Evolutionary conservation across 2,329 filamentous ascomycete species (phyloP).

Genomic region (Trichoderma breve): DNA sequence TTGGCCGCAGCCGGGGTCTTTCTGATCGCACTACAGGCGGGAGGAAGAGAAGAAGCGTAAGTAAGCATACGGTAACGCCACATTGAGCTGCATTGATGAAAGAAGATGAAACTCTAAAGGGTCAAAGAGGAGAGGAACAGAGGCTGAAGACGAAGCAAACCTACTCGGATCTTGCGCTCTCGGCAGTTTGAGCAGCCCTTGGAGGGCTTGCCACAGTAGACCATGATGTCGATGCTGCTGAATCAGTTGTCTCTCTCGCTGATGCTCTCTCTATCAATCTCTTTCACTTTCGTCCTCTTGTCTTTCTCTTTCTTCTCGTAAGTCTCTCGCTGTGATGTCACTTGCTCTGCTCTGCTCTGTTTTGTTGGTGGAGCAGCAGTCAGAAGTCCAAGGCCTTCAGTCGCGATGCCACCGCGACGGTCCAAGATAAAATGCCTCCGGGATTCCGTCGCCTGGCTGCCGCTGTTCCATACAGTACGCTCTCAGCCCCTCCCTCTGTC

Average conservation of each 20-base stretch:
- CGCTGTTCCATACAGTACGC: neutral
- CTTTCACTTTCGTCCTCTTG: neutral
- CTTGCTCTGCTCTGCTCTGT: neutral
- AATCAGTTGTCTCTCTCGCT: neutral
- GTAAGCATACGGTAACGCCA: neutral
- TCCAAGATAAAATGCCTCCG: neutral
- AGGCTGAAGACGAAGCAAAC: constrained; percentile 28
- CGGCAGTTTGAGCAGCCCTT: constrained; percentile 56
- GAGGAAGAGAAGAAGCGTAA: neutral
- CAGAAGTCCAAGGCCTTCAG: neutral
- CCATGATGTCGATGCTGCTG: constrained; percentile 41
- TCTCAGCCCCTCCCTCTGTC: neutral
- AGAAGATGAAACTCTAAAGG: neutral
- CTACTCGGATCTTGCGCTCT: constrained; percentile 55
- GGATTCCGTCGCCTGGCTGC: neutral
- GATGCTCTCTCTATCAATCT: neutral
- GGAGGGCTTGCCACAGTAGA: constrained; percentile 58
- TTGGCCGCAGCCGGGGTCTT: constrained; percentile 51
- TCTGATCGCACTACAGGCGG: constrained; percentile 50
- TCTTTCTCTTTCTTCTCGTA: neutral
- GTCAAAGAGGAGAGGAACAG: neutral
- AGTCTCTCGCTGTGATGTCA: neutral
- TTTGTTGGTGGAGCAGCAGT: neutral
- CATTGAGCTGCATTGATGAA: neutral
- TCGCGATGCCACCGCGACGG: neutral